Conservation (phyloP, 1,139 yeast species). For the Meyerozyma athensensis region DNA sequence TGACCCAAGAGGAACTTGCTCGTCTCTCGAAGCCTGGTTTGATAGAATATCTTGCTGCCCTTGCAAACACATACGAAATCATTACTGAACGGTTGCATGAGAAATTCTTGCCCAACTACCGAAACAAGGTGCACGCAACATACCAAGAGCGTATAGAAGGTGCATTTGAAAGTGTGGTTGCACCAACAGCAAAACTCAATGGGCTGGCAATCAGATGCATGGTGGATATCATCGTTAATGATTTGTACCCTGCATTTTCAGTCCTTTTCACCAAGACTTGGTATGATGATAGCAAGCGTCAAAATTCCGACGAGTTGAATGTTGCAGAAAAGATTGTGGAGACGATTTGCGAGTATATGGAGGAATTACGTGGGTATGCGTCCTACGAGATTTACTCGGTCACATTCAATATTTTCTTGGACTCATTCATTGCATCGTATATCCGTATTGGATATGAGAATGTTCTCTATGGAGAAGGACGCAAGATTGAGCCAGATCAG, state of each 20-base stretch:
- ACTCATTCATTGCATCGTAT: conserved; percentile 40
- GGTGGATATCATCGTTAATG: conserved; percentile 67
- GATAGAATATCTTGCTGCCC: conserved; percentile 75
- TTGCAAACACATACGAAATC: conserved; percentile 81
- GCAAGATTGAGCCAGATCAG: conserved; percentile 57
- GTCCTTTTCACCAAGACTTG: conserved; percentile 37
- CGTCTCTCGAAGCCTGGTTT: conserved; percentile 71
- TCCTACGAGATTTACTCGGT: conserved; percentile 43
- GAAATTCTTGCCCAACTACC: conserved; percentile 62
- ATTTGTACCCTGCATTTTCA: conserved; percentile 45
- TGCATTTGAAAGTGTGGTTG: conserved; percentile 59
- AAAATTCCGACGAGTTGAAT: conserved; percentile 27
- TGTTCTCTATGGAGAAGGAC: conserved; percentile 43
- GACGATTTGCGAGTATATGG: conserved; percentile 70
- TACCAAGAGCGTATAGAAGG: conserved; percentile 54
- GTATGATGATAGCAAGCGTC: conserved; percentile 44
- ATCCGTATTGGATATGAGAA: conserved; percentile 44
- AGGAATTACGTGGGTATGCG: conserved; percentile 53
- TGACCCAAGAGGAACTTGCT: conserved; percentile 43
- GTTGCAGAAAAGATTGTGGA: conserved; percentile 60
- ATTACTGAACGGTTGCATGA: conserved; percentile 79
- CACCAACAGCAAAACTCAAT: conserved; percentile 74
- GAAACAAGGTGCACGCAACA: conserved; percentile 59
- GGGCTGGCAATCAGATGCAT: conserved; percentile 63
- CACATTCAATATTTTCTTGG: conserved; percentile 41